Percentiles rank a stretch among this genome's conserved stretches.
Evolutionary conservation across 371 early-diverging fungal genomes (phyloP).

Genomic region (Rhizopus stolonifer): DNA sequence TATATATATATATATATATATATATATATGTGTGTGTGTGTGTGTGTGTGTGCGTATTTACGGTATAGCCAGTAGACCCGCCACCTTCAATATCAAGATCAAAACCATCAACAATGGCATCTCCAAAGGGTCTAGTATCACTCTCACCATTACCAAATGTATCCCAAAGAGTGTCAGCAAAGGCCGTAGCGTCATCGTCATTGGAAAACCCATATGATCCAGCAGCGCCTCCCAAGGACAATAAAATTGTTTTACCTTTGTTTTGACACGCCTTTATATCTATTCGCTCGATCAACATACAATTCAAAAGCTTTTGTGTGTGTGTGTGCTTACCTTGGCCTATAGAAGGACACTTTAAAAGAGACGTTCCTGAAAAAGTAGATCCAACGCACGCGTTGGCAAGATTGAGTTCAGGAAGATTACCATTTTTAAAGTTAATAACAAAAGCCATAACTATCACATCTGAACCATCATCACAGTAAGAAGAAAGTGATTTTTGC

Average conservation of each 20-base stretch:
- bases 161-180: slow-evolving; percentile 67
- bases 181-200: slow-evolving; percentile 45
- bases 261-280: slow-evolving; percentile 69
- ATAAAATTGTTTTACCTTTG: slow-evolving; percentile 58
- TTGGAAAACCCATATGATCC: slow-evolving; percentile 59
- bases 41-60: slow-evolving; percentile 2
- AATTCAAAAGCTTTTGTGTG: not conserved
- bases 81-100: slow-evolving; percentile 77
- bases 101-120: slow-evolving; percentile 63
- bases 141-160: slow-evolving; percentile 54
- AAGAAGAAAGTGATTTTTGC: slow-evolving; percentile 49
- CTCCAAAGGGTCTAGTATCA: slow-evolving; percentile 60
- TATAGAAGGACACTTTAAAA: slow-evolving; percentile 59
- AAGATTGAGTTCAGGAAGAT: slow-evolving; percentile 52
- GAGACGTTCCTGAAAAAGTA: slow-evolving; percentile 48
- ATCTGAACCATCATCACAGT: slow-evolving; percentile 59
- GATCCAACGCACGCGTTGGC: slow-evolving; percentile 57
- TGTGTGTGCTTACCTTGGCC: slow-evolving; percentile 32
- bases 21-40: too few relatives aligned
- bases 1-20: too few relatives aligned
- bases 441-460: slow-evolving; percentile 62
- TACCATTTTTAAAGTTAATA: slow-evolving; percentile 47
- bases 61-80: slow-evolving; percentile 45
- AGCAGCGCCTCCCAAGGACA: slow-evolving; percentile 72
- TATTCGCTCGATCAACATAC: not conserved